Evolutionary conservation across 148 eudicot species (phyloP).

Genomic region (Persicaria tinctoria): DNA sequence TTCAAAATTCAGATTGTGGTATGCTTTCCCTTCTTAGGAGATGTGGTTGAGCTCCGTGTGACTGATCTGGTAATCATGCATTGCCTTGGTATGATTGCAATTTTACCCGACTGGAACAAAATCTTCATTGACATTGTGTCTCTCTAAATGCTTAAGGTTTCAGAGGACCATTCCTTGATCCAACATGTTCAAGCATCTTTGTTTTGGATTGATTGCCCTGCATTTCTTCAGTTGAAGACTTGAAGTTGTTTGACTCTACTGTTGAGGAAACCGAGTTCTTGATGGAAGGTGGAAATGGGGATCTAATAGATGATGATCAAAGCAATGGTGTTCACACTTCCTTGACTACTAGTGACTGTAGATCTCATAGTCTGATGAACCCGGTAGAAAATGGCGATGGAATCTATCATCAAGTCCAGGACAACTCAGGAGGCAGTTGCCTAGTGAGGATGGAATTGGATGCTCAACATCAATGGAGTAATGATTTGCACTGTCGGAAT

Average conservation of each 20-base stretch:
- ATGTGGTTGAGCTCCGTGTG: constrained; percentile 57
- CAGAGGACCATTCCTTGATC: constrained; percentile 43
- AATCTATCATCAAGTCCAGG: constrained; percentile 17
- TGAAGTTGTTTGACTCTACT: too few species aligned
- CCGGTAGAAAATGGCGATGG: constrained; percentile 1
- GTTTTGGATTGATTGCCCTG: constrained; percentile 19
- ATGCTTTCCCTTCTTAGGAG: constrained; percentile 62
- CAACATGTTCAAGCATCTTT: constrained; percentile 35
- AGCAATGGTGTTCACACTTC: background rate
- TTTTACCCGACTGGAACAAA: background rate
- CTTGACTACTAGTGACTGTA: constrained; percentile 37
- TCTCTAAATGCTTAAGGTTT: constrained; percentile 29
- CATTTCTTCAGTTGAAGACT: background rate
- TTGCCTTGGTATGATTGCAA: background rate
- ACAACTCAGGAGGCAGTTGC: constrained; percentile 33
- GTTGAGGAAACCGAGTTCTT: background rate
- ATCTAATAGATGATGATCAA: constrained; percentile 13
- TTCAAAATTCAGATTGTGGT: constrained; percentile 48
- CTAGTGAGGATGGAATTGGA: constrained; percentile 10
- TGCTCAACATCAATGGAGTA: constrained; percentile 21
- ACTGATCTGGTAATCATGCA: background rate
- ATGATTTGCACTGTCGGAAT: constrained; percentile 45
- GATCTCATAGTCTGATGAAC: constrained; percentile 34
- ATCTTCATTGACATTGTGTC: background rate
- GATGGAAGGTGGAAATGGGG: constrained; percentile 17